These are phyloP conservation scores for Trichosporon ovoides DNA, from an alignment of 1,284 basidiomycete genomes.

Conservation along the genomic window DNA sequence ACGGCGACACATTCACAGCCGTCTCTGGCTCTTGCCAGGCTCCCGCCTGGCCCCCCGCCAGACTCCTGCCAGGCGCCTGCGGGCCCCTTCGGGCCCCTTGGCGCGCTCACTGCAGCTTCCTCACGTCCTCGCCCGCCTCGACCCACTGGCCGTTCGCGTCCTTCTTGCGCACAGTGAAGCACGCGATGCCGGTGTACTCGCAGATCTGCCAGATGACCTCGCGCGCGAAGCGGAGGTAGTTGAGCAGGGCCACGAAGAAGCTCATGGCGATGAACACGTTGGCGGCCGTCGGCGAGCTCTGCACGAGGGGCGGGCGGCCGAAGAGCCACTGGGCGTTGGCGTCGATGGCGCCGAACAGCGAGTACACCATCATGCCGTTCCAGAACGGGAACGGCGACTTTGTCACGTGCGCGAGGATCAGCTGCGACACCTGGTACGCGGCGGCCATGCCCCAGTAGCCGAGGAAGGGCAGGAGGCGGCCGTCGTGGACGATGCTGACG, in stretches of 20 bases:
- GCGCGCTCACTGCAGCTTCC: conserved; percentile 12
- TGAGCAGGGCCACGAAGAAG: conserved; percentile 59
- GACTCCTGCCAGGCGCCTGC: no score
- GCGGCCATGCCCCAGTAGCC: conserved; percentile 79
- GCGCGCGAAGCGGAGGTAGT: conserved; percentile 73
- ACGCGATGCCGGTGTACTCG: conserved; percentile 79
- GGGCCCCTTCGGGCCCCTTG: no score
- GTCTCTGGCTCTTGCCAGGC: no score
- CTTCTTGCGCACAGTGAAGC: conserved; percentile 80
- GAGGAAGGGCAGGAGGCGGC: conserved; percentile 77
- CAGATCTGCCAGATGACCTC: conserved; percentile 81
- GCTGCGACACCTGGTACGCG: conserved; percentile 67
- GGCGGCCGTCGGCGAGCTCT: conserved; percentile 54
- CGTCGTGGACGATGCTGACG: conserved; percentile 52
- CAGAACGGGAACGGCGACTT: conserved; percentile 76
- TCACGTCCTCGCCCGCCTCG: conserved; percentile 42
- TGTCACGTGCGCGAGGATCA: conserved; percentile 92
- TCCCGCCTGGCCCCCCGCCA: no score
- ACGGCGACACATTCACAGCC: no score
- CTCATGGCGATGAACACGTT: conserved; percentile 58
- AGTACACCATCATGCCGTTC: conserved; percentile 83
- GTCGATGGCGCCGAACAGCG: conserved; percentile 69
- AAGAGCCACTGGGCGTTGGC: conserved; percentile 68
- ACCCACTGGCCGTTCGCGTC: conserved; percentile 68
- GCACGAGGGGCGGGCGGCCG: conserved; percentile 49